phyloP scores from a whole-genome alignment of 2,329 filamentous ascomycete genomes.

The Cercospora janseana region DNA sequence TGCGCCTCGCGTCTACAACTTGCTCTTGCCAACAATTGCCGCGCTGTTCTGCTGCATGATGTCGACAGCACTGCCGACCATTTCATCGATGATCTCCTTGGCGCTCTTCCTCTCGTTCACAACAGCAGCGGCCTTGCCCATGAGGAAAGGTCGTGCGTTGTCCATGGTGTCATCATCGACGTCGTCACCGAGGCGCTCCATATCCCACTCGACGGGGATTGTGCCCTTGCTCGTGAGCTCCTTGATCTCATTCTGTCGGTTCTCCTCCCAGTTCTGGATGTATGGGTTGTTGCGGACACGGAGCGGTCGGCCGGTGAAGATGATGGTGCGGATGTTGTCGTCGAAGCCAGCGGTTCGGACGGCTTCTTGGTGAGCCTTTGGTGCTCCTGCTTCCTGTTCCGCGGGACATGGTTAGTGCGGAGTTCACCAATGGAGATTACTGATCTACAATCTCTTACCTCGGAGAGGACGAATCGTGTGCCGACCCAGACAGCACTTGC shows the following conservation, averaged over 20 bases:
- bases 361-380: conserved; percentile 90
- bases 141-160: conserved; percentile 84
- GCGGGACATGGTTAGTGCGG: conserved; percentile 12
- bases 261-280: conserved; percentile 93
- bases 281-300: conserved; percentile 92
- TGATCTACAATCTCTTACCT: conserved; percentile 40
- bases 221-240: conserved; percentile 83
- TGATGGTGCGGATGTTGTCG: conserved; percentile 94
- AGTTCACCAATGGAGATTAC: neutral
- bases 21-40: conserved; percentile 37
- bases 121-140: conserved; percentile 95
- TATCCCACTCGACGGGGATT: conserved; percentile 90
- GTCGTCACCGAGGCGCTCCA: conserved; percentile 72
- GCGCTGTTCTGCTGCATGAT: conserved; percentile 32
- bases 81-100: conserved; percentile 90
- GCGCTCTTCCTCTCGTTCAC: conserved; percentile 90
- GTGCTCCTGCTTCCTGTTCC: conserved; percentile 75
- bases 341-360: conserved; percentile 89
- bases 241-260: conserved; percentile 87
- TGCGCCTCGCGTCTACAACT: conserved; percentile 33
- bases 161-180: conserved; percentile 82
- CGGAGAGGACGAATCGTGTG: conserved; percentile 88
- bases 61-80: conserved; percentile 70
- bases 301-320: conserved; percentile 95
- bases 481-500: conserved; percentile 94